Percentiles rank a stretch among this genome's conserved stretches.
Evolutionary conservation across 495 filamentous ascomycete genomes (phyloP).

Genomic region (Daldinia loculata): DNA sequence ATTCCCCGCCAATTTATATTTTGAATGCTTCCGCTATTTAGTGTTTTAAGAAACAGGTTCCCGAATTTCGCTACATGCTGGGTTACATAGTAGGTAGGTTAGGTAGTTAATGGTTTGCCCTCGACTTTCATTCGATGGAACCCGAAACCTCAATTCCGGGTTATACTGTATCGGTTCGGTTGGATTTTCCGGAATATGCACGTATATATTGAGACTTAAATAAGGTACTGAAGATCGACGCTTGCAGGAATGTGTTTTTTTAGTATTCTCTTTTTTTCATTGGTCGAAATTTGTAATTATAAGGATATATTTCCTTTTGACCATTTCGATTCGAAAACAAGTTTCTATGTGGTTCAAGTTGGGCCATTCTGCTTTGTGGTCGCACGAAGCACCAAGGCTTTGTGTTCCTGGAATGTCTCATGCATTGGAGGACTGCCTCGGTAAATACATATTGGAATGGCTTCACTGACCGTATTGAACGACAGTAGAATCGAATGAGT

Average conservation of each 20-base stretch:
- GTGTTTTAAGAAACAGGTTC: slow-evolving; percentile 9
- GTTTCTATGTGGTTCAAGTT: neutral
- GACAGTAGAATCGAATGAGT: slow-evolving; percentile 15
- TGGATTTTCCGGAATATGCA: slow-evolving; percentile 11
- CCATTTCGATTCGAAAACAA: slow-evolving; percentile 5
- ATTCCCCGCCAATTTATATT: slow-evolving; percentile 26
- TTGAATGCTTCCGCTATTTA: slow-evolving; percentile 26
- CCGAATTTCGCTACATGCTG: slow-evolving; percentile 4
- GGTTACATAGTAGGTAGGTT: neutral
- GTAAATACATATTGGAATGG: slow-evolving; percentile 14
- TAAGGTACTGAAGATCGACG: slow-evolving; percentile 14
- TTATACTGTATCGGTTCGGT: neutral
- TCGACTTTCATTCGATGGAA: neutral
- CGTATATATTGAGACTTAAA: slow-evolving; percentile 7
- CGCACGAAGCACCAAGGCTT: slow-evolving; percentile 22
- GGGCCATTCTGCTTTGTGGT: slow-evolving; percentile 4
- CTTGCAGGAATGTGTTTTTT: slow-evolving; percentile 20
- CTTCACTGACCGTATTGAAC: slow-evolving; percentile 4
- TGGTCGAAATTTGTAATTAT: slow-evolving; percentile 21
- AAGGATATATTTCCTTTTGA: slow-evolving; percentile 4
- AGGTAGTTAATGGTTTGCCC: neutral
- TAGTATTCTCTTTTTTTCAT: slow-evolving; percentile 9
- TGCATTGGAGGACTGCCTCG: slow-evolving; percentile 20
- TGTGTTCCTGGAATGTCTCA: slow-evolving; percentile 36
- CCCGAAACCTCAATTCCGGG: slow-evolving; percentile 13